Conservation (phyloP, 192 early-diverging fungal genomes). For the Rhizophagus clarus region DNA sequence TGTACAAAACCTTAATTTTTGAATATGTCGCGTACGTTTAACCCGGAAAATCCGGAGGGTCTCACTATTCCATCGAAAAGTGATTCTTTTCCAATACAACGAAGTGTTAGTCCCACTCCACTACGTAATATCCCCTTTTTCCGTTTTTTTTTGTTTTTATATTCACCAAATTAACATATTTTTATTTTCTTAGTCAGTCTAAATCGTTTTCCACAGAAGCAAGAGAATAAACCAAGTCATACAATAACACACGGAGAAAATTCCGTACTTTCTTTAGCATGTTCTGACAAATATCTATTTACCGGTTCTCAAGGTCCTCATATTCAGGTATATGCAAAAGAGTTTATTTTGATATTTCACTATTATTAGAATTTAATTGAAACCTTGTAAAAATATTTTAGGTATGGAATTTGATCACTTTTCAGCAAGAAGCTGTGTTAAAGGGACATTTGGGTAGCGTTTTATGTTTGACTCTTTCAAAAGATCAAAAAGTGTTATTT, state of each 20-base stretch:
- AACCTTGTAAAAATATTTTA: not conserved
- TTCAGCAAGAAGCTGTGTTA: slow-evolving; percentile 49
- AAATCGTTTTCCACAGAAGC: slow-evolving; percentile 35
- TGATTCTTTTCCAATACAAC: not conserved
- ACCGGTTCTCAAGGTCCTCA: slow-evolving; percentile 67
- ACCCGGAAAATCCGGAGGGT: not conserved
- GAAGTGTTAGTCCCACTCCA: not conserved
- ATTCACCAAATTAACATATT: not conserved
- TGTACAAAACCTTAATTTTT: too few species aligned
- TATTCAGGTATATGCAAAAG: slow-evolving; percentile 51
- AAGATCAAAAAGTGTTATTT: slow-evolving; percentile 51
- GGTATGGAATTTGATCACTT: slow-evolving; percentile 57
- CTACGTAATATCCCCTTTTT: not conserved
- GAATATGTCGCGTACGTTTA: not conserved
- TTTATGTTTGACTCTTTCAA: slow-evolving; percentile 47
- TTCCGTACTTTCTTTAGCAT: slow-evolving; percentile 66
- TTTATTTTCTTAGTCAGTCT: slow-evolving; percentile 35
- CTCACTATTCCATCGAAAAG: not conserved
- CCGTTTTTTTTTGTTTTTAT: not conserved
- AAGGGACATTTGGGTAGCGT: slow-evolving; percentile 56
- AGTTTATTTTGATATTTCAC: slow-evolving; percentile 15
- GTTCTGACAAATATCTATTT: slow-evolving; percentile 58
- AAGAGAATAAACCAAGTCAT: slow-evolving; percentile 44
- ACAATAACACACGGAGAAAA: slow-evolving; percentile 56
- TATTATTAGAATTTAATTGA: not conserved